These are phyloP conservation scores for Scutellaria minor DNA, from an alignment of 257 asterid species.

Conservation along the genomic window DNA sequence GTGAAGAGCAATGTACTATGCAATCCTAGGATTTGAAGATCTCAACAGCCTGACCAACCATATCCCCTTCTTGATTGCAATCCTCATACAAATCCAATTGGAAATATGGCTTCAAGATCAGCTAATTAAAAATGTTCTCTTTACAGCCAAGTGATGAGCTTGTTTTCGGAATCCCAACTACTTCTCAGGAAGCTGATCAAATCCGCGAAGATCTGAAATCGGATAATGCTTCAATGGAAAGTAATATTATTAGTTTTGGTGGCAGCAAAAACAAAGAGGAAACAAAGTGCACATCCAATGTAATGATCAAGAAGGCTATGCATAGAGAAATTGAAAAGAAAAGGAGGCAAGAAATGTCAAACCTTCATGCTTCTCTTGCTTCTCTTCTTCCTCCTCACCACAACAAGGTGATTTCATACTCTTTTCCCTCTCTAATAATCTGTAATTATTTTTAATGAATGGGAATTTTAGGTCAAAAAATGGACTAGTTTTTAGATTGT, in stretches of 20 bases:
- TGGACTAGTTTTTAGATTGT: neutral
- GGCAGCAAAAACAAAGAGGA: neutral
- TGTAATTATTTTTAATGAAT: neutral
- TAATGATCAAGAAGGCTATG: slow-evolving; percentile 39
- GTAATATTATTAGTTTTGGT: slow-evolving; percentile 23
- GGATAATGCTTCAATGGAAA: neutral
- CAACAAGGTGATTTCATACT: slow-evolving; percentile 26
- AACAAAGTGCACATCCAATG: neutral
- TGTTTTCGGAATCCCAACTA: slow-evolving; percentile 33
- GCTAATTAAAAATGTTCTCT: slow-evolving; percentile 33
- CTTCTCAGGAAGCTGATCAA: slow-evolving; percentile 7
- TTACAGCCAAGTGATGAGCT: slow-evolving; percentile 38
- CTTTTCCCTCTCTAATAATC: neutral
- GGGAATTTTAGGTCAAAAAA: neutral
- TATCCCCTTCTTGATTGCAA: slow-evolving; percentile 28
- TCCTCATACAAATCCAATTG: neutral
- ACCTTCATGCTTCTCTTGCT: slow-evolving; percentile 46
- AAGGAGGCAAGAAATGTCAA: slow-evolving; percentile 53
- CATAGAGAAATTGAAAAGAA: slow-evolving; percentile 53
- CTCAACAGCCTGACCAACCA: slow-evolving; percentile 35
- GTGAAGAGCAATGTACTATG: neutral
- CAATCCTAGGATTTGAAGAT: slow-evolving; percentile 20
- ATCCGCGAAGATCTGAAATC: slow-evolving; percentile 20
- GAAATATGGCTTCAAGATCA: slow-evolving; percentile 25
- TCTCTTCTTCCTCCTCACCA: slow-evolving; percentile 50